Base-by-base conservation (phyloP, 352 stramenopile species). In the Pythium apleroticum region DNA sequence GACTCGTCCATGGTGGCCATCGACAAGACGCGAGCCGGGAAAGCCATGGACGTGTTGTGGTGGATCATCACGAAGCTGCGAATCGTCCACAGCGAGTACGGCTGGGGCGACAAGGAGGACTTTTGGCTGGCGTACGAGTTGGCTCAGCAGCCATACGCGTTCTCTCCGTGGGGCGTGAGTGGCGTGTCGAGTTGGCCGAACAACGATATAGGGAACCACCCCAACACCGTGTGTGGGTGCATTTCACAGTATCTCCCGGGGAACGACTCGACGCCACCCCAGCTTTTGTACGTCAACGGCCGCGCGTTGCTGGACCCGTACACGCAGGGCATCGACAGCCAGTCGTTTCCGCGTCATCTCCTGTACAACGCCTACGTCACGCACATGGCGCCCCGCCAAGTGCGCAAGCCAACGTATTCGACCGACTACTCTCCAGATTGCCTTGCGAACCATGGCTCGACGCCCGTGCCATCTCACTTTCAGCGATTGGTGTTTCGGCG, bases 81-180 rank as follows among this genome's bases (percentile, higher is more conserved):
- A 20, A 84, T 90, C 50, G 61, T 6, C 17, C 43, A 75, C 20
- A 69, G 76, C 59, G 54, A 76, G 56, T 89, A 85, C 49, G 89
- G 78, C 6, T 88, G 72, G 66, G 80, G 62, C 11, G 64, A 71
- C 50, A 66, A 71, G 28, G 82, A 93, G 45, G 53, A 74, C 0
- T 90, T 92, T 33, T 92, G 83, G 83, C 65, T 94, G 22, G 73
- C 83, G 43, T 91, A 71, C 52, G 78, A 88, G 58, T 74, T 93
- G 12, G 74, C 77, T 0, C 74, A 84, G 17, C 59, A 57, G 0
- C 39, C 70, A 7, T 92, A 91, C 46, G 75, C 72, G 31, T 92
- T 92, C 66, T 91, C 80, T 6, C 83, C 83, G 0, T 90, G 74
- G 77, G 80, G 78, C 0, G 74, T 79, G 5, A 84, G 75, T 3